These are phyloP conservation scores for Umbelopsis sp. DNA, from an alignment of 192 early-diverging fungal genomes.

Conservation along the genomic window DNA sequence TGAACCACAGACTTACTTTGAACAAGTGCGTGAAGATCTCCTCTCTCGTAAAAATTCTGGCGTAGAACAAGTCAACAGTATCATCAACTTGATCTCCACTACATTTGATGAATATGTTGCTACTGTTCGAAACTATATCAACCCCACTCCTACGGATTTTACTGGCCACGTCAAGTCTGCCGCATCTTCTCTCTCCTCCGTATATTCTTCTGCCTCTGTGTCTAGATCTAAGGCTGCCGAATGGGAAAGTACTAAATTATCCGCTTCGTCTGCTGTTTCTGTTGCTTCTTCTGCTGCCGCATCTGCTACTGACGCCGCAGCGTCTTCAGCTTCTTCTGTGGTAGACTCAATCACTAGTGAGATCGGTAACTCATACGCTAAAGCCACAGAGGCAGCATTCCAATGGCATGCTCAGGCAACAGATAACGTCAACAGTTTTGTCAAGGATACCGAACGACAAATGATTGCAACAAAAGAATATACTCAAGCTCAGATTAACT, in stretches of 20 bases:
- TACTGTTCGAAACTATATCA: not conserved
- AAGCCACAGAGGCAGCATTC: constrained; percentile 17
- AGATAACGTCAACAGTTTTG: not conserved
- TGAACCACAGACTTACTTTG: constrained; percentile 2
- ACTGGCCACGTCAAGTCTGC: constrained; percentile 10
- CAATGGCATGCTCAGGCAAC: not conserved
- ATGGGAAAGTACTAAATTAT: not conserved
- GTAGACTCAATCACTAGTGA: not conserved
- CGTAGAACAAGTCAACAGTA: not conserved
- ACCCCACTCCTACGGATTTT: constrained; percentile 4
- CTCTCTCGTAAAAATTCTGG: constrained; percentile 4
- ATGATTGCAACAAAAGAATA: constrained; percentile 13
- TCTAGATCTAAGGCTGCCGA: constrained; percentile 5
- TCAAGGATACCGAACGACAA: constrained; percentile 2
- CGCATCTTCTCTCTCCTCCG: not conserved
- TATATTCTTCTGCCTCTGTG: not conserved
- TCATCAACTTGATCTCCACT: not conserved
- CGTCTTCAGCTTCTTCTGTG: not conserved
- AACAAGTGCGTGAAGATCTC: constrained; percentile 6
- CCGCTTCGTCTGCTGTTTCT: constrained; percentile 14
- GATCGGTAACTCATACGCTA: not conserved
- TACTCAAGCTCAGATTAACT: constrained; percentile 26
- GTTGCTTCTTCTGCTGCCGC: constrained; percentile 21
- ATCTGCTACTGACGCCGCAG: not conserved
- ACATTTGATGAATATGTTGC: constrained; percentile 11